A percentile compares a stretch with the other conserved stretches of the same genome.
These are phyloP conservation scores for Eugenia klotzschiana DNA, from an alignment of 441 rosid genomes.

Conservation along the genomic window DNA sequence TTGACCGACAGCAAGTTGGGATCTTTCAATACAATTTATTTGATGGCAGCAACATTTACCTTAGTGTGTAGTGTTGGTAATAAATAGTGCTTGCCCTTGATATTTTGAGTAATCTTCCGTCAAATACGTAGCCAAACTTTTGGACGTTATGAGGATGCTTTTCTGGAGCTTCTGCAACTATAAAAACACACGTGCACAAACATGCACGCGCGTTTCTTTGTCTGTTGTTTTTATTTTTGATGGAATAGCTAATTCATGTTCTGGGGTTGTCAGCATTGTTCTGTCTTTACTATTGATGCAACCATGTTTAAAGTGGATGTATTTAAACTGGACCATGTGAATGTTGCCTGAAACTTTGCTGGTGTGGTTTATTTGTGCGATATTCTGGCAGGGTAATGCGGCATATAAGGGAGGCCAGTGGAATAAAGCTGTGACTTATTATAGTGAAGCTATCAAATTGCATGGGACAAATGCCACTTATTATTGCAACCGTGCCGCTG, in stretches of 20 bases:
- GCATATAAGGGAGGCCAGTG: conserved; percentile 72
- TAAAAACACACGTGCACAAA: fast-evolving
- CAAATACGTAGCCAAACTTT: background rate
- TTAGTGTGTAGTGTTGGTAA: background rate
- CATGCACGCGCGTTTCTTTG: background rate
- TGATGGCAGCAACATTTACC: background rate
- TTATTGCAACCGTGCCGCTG: conserved; percentile 78
- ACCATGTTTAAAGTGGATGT: background rate
- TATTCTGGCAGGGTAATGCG: conserved; percentile 64
- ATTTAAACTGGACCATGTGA: background rate
- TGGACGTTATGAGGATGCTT: background rate
- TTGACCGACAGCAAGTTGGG: background rate
- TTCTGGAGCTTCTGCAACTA: background rate
- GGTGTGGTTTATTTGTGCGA: background rate
- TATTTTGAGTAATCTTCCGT: background rate
- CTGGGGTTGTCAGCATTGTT: background rate
- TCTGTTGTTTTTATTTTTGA: background rate
- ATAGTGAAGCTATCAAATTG: conserved; percentile 76
- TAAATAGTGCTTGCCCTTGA: background rate
- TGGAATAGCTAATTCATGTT: background rate
- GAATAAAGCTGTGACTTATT: conserved; percentile 71
- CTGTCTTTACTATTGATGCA: background rate
- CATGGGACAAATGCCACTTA: conserved; percentile 59
- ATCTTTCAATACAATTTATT: background rate
- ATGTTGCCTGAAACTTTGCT: background rate